Evolutionary conservation across 441 rosid genomes (phyloP), one percentile per base, ranked within the genome.

Genomic region (Euphorbia neoarborescens): DNA sequence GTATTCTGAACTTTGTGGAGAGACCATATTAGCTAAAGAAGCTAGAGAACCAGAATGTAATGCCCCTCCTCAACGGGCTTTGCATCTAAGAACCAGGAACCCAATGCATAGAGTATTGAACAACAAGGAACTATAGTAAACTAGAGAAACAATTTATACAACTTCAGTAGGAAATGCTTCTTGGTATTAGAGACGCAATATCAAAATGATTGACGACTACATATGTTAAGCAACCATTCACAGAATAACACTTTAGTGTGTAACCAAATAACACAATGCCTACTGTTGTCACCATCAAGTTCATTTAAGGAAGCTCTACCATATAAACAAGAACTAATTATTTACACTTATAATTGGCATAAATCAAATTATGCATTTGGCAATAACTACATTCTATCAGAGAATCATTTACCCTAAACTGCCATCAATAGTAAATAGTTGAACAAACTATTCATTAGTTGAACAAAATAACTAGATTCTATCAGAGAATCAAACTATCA

Each of bases 1-100:
- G 78, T 72, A 61, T 68, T 80, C 85, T 74, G 72, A 71, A 70
- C 70, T 78, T 81, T 81, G 85, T 15, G 78, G 80, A 69, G 86
- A 82, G 62, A 72, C 79, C 40, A 75, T 61, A 63, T 81, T 86
- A 46, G 79, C 67, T 64, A 84, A 75, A 82, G 83, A 62, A 75
- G 83, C 69, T 61, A 58, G 70, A 37, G 64, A 71, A 57, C 68
- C 74, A 27, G 58, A 58, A 68, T 19, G 66, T 44, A 77, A 57
- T 66, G 59, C 37, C 68, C 80, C 82, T 79, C 90, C 59, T 76
- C 81, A 71, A 72, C 64, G 12, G 77, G 78, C 78, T 79, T 82
- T 61, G 80, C 86, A 74, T 68, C 84, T 46, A 65, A 72, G 40
- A 62, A 75, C 72, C 65, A 68, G n/a, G 74, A 72, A 69, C 76